Evolutionary conservation across 148 eudicot species (phyloP), one percentile per base, ranked within the genome.

Genomic region (Rhododendron kiyosumense): DNA sequence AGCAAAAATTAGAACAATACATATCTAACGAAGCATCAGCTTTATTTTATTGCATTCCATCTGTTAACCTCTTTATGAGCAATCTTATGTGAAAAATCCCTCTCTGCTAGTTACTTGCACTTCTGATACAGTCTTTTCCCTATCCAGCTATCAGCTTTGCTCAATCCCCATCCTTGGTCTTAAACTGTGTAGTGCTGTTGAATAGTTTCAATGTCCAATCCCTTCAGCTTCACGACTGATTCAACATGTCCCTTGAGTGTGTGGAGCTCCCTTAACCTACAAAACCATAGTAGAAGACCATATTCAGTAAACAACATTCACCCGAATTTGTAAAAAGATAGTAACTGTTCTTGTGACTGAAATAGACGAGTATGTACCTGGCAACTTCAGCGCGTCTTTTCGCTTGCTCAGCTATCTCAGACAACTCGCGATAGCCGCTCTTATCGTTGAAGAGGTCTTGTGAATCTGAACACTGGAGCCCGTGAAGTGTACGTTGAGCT

Each of bases 161-260:
- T 46, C 57, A n/a, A 48, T 28, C 34, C 81, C 28, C 81, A 2
- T 38, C 38, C 20, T 30, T 49, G 28, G 65, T 15, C 83, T 80
- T 52, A 90, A 28, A 93, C 91, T 6, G 92, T 91, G 88, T 94
- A 91, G 84, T 88, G 85, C 78, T 91, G 93, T 28, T 92, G 90
- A 78, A 92, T 90, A 79, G 92, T 90, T 30, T 92, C 93, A 46
- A 92, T 91, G 89, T 94, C 94, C 83, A 94, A 57, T 81, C 94
- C 95, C 92, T 94, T 94, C 67, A 87, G 90, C 91, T 92, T 91
- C 54, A 92, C 93, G 59, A 94, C 92, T 20, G 94, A 91, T 79
- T 94, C 96, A 49, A 94, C 94, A 51, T 89, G 95, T 17, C 94
- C 92, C 88, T 92, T 92, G 15, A 94, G 91, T 30, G 94, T 92